phyloP scores from a whole-genome alignment of 2,329 filamentous ascomycete genomes.

The Ophiostoma sp. region DNA sequence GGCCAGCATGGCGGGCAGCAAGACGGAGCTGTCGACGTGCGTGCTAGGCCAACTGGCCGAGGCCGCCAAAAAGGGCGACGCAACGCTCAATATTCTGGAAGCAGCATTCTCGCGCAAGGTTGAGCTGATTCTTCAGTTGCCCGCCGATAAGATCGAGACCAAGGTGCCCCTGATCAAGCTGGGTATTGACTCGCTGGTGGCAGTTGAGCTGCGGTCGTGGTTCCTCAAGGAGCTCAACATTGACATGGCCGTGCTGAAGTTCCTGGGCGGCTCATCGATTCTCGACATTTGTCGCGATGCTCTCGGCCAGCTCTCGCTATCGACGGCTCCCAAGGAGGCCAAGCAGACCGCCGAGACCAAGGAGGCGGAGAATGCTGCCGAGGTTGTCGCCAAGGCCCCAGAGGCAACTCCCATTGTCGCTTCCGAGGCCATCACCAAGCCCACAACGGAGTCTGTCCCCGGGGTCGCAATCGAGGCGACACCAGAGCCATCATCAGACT shows the following conservation, averaged over 20 bases:
- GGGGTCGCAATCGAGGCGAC: not conserved
- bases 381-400: not conserved
- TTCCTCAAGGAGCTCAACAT: constrained; percentile 35
- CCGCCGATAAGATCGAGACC: constrained; percentile 21
- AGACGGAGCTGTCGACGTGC: constrained; percentile 20
- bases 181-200: constrained; percentile 41
- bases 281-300: constrained; percentile 24
- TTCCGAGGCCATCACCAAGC: not conserved
- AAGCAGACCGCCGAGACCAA: not conserved
- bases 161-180: constrained; percentile 32
- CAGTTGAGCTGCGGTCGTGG: constrained; percentile 43
- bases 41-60: constrained; percentile 20
- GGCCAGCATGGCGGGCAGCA: not conserved
- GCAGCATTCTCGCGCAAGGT: constrained; percentile 23
- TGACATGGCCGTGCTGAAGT: constrained; percentile 37
- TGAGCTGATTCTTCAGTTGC: constrained; percentile 23
- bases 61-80: constrained; percentile 19
- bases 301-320: constrained; percentile 20
- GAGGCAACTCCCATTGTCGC: not conserved
- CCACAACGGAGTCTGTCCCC: not conserved
- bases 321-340: constrained; percentile 5
- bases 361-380: not conserved
- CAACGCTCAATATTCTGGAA: constrained; percentile 18
- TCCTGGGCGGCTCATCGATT: constrained; percentile 31
- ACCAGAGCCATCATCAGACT: not conserved